Conservation (phyloP, 2,329 filamentous ascomycete genomes). For the Fusarium bulbicola region DNA sequence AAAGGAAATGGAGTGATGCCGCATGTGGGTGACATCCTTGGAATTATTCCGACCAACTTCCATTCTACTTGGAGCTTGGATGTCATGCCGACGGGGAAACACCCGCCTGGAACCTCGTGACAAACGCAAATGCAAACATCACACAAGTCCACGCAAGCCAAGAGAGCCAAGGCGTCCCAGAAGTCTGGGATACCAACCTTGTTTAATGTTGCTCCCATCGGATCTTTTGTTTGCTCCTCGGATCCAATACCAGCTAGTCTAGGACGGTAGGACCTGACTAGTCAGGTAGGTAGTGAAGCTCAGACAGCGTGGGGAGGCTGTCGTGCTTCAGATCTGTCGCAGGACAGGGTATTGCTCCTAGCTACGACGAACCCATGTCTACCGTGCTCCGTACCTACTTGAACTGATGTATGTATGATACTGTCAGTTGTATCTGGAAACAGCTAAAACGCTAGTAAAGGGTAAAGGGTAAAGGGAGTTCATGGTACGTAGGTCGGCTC, state of each 20-base stretch:
- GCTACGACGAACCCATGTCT: slow-evolving; percentile 28
- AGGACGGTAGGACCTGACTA: slow-evolving; percentile 4
- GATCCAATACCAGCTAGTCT: neutral
- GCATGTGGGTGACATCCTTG: neutral
- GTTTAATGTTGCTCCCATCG: neutral
- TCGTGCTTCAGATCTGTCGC: slow-evolving; percentile 60
- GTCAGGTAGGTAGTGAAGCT: slow-evolving; percentile 21
- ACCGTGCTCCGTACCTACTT: slow-evolving; percentile 4
- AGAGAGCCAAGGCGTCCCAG: slow-evolving; percentile 28
- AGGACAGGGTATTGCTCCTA: slow-evolving; percentile 50
- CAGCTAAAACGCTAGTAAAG: slow-evolving; percentile 37
- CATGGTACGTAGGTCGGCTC: slow-evolving; percentile 1
- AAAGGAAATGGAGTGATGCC: neutral
- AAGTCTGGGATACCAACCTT: slow-evolving; percentile 28
- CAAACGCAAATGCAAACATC: slow-evolving; percentile 8
- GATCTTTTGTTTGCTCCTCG: slow-evolving; percentile 8
- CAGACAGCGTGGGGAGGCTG: slow-evolving; percentile 39
- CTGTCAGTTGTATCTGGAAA: slow-evolving; percentile 29
- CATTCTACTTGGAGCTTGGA: neutral
- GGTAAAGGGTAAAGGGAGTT: slow-evolving; percentile 4
- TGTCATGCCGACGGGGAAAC: neutral
- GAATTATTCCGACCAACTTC: slow-evolving; percentile 6
- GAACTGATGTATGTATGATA: slow-evolving; percentile 11
- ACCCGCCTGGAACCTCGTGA: neutral
- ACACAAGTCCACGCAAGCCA: slow-evolving; percentile 14